Percentiles rank a stretch among this genome's conserved stretches.
Conservation (phyloP, 306 rosid genomes). For the Cercis canadensis region DNA sequence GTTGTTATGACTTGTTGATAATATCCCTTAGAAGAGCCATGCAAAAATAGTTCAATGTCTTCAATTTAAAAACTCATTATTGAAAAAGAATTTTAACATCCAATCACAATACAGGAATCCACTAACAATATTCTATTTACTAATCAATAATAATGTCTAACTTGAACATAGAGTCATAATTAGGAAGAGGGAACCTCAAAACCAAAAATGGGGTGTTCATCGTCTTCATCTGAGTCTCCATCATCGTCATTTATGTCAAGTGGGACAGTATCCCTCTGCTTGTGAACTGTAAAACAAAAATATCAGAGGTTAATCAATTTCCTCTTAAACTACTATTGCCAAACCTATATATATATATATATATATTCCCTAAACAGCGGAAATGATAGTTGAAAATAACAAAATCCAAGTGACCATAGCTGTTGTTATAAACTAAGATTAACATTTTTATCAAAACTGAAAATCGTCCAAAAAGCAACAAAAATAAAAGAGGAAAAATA, state of each 20-base stretch:
- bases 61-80: not conserved
- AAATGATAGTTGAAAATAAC: not conserved
- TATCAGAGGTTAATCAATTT: not conserved
- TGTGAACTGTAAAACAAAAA: conserved; percentile 66
- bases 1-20: not conserved
- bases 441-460: not conserved
- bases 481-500: not conserved
- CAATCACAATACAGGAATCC: not conserved
- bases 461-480: not conserved
- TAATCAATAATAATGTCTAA: not conserved
- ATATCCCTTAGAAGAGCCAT: not conserved
- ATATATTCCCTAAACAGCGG: no score
- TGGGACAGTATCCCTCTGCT: conserved; percentile 77
- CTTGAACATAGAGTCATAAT: not conserved
- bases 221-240: conserved; percentile 72
- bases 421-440: not conserved
- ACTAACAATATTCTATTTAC: not conserved
- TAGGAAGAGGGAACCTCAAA: conserved; percentile 52
- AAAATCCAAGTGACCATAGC: not conserved
- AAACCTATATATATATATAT: no score
- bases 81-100: not conserved
- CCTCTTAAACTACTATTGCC: not conserved
- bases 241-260: conserved; percentile 58
- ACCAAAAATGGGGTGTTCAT: conserved; percentile 68
- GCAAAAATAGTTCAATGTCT: not conserved